phyloP scores from a whole-genome alignment of 352 stramenopile genomes.

The Phytophthora parvispora region DNA sequence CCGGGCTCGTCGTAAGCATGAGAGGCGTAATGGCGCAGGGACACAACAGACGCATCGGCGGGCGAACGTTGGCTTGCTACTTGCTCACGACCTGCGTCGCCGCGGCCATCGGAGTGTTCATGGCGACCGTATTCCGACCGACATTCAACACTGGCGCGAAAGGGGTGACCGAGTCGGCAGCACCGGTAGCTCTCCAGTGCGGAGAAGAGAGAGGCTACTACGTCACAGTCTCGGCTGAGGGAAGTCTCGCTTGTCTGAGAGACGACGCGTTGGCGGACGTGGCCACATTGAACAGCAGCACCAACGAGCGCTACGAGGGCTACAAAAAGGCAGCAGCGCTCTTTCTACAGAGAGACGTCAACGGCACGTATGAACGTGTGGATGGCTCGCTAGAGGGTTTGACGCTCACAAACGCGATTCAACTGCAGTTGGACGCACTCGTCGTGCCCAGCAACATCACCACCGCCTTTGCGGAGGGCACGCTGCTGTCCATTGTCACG shows the following conservation, averaged over 20 bases:
- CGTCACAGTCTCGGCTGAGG: slow-evolving; percentile 19
- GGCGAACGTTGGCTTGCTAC: slow-evolving; percentile 40
- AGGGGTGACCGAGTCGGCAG: slow-evolving; percentile 4
- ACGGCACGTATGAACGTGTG: slow-evolving; percentile 32
- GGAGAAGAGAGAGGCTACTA: slow-evolving; percentile 28
- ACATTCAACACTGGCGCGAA: slow-evolving; percentile 32
- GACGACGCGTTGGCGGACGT: slow-evolving; percentile 9
- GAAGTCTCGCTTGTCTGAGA: slow-evolving; percentile 22
- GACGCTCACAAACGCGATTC: slow-evolving; percentile 36
- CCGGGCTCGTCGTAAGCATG: slow-evolving; percentile 51
- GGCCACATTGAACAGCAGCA: slow-evolving; percentile 29
- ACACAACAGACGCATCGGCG: slow-evolving; percentile 45
- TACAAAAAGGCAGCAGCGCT: slow-evolving; percentile 21
- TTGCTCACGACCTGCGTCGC: slow-evolving; percentile 43
- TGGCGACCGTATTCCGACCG: slow-evolving; percentile 45
- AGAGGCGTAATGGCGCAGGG: slow-evolving; percentile 48
- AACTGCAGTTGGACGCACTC: slow-evolving; percentile 41
- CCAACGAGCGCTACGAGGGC: slow-evolving; percentile 30
- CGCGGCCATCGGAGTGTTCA: slow-evolving; percentile 39
- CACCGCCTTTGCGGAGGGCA: slow-evolving; percentile 38
- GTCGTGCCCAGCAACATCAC: slow-evolving; percentile 62
- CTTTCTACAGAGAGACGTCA: slow-evolving; percentile 47
- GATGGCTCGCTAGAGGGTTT: slow-evolving; percentile 8
- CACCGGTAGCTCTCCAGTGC: slow-evolving; percentile 30
- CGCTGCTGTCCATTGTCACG: slow-evolving; percentile 58